Base-by-base conservation (phyloP, 192 early-diverging fungal species). In the Rhizophlyctis rosea region DNA sequence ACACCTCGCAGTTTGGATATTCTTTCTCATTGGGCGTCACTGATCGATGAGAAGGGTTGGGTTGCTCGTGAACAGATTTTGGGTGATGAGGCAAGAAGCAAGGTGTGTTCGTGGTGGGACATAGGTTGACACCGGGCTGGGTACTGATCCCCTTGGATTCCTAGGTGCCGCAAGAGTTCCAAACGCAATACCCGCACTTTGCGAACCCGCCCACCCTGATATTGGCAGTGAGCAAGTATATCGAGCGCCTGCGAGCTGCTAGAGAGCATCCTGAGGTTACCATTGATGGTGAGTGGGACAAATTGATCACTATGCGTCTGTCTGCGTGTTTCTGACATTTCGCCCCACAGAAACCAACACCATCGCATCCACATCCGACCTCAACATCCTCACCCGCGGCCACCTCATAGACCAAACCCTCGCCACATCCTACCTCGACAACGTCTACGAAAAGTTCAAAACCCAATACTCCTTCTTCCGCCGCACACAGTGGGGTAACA, bases 1-100 rank as follows among this genome's bases (percentile, higher is more conserved):
- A 28, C 9, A 1, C 29, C 23, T 5, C 9, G n/a, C 27, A 88
- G 92, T 64, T 59, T 93, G 32, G 90, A 93, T 23, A 81, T 95
- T 23, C 80, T 95, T 34, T 76, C 76, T 35, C 85, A 86, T 67
- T 98, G 93, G 95, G 75, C 79, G 36, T 60, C 68, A 35, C 76
- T 87, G 61, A 91, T 93, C 70, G 91, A 95, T 57, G 72, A 76
- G 16, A 67, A 72, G 5, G 95, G 95, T 3, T 98, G 95, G 95
- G 86, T 98, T n/a, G 90, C 87, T 0, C 80, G 93, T 16, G 93
- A 98, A 67, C 93, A 95, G 73, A 95, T 98, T 61, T 72, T 98
- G 23, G 95, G 95, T 18, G 89, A 89, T 29, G 95, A 98, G 62
- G 91, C 92, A 0, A 80, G 93, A 27, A 92, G 89, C 74, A 92